Conservation (phyloP, 257 asterid species). For the Nicotiana otophora region DNA sequence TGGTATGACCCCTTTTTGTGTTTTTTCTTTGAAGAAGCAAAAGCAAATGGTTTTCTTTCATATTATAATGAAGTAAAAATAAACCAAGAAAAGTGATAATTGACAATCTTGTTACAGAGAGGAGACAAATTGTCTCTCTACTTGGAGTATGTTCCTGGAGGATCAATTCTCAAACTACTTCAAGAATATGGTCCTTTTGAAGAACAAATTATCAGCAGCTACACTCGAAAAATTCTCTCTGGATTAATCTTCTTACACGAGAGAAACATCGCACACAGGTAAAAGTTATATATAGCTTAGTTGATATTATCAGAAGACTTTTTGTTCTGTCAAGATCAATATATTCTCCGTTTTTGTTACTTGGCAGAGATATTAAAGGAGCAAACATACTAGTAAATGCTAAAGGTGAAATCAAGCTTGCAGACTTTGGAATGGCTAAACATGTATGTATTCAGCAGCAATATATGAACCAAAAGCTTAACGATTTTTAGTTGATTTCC, state of each 20-base stretch:
- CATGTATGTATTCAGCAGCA: conserved; percentile 32
- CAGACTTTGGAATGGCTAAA: conserved; percentile 76
- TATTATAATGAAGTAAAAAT: conserved; percentile 1
- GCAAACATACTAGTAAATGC: conserved; percentile 70
- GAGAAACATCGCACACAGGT: conserved; percentile 59
- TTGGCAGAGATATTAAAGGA: conserved; percentile 59
- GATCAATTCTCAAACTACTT: conserved; percentile 57
- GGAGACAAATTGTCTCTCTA: conserved; percentile 52
- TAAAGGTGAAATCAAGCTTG: conserved; percentile 60
- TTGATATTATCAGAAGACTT: neutral
- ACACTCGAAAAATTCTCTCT: conserved; percentile 51
- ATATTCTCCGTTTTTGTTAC: no score
- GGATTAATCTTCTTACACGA: conserved; percentile 64
- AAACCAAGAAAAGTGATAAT: conserved; percentile 3
- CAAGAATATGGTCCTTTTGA: conserved; percentile 65
- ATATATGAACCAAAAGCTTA: neutral
- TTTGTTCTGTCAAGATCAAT: neutral
- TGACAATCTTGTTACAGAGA: conserved; percentile 19
- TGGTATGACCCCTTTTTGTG: conserved; percentile 20
- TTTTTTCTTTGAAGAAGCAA: neutral
- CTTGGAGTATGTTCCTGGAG: conserved; percentile 71
- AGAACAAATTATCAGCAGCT: conserved; percentile 53
- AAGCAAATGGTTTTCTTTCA: neutral
- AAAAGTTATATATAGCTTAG: neutral
- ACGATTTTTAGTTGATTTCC: neutral